Evolutionary conservation across 1,139 yeast species (phyloP), one percentile per base, ranked within the genome.

Genomic region (Kurtzmaniella natalensis): DNA sequence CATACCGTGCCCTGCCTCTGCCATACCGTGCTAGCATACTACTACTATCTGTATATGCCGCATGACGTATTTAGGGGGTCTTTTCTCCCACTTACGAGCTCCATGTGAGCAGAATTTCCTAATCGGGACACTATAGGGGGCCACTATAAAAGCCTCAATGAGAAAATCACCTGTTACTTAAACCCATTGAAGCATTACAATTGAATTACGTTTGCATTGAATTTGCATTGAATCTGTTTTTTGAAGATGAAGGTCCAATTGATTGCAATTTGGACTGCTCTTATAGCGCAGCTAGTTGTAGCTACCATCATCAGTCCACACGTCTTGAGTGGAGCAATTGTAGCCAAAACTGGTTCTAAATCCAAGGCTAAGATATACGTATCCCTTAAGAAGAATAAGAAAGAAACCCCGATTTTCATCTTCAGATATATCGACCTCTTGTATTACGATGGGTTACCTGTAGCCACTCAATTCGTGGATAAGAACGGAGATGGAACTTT

Each of bases 381-480:
- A 8, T 10, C 10, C 7, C n/a, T 26, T 10, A 26, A 26, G 18
- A 16, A 17, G 14, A 18, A 18, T n/a, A 17, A 20, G 9, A 26
- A 26, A 18, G 29, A 26, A 13, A 26, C 29, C 29, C 65, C 62
- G n/a, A 42, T 45, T 1, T 42, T 55, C 25, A 48, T 61, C 11
- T 51, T 59, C 36, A 54, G 47, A 32, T 52, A 58, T 35, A 36
- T 44, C 2, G 60, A 59, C 25, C 42, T 61, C 29, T 37, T 40
- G 23, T 46, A 56, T 31, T 49, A 56, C 35, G 38, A 52, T 4
- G 40, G 47, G 8, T 10, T 61, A 3, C 62, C 62, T 2, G 6
- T 26, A 5, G n/a, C 13, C 14, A 13, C 9, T 17, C 9, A 26
- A 17, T 26, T 26, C 21, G 9, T 7, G 6, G 29, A 29, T 8